Percentiles rank a stretch among this genome's conserved stretches.
phyloP scores from a whole-genome alignment of 129 eudicot genomes.

The Smallanthus sonchifolius region DNA sequence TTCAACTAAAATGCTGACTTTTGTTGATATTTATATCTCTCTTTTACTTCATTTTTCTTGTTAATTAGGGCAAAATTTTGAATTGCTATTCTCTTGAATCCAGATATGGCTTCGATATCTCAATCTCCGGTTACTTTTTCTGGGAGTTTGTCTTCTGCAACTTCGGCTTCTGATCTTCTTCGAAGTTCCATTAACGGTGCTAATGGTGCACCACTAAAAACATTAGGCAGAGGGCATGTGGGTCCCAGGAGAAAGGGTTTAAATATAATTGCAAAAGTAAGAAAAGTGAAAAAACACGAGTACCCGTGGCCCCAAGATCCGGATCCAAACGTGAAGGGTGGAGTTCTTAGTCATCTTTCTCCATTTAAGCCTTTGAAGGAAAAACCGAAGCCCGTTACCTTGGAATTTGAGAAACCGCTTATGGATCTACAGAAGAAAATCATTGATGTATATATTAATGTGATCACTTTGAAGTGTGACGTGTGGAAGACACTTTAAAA shows the following conservation, averaged over 20 bases:
- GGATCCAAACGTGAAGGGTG: slow-evolving; percentile 85
- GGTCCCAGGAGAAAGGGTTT: slow-evolving; percentile 42
- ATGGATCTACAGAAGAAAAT: slow-evolving; percentile 74
- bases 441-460: slow-evolving; percentile 43
- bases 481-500: not conserved
- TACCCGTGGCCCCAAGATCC: slow-evolving; percentile 85
- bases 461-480: not conserved
- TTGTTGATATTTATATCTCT: slow-evolving; percentile 9
- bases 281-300: slow-evolving; percentile 64
- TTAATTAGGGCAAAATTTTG: slow-evolving; percentile 23
- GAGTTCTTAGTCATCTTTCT: slow-evolving; percentile 78
- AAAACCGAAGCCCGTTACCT: slow-evolving; percentile 72
- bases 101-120: slow-evolving; percentile 58
- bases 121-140: slow-evolving; percentile 49
- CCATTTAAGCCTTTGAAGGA: slow-evolving; percentile 79
- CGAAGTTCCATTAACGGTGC: slow-evolving; percentile 58
- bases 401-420: slow-evolving; percentile 93
- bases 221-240: slow-evolving; percentile 51
- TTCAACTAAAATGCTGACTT: slow-evolving; percentile 25
- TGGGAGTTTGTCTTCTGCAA: slow-evolving; percentile 45
- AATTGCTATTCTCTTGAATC: slow-evolving; percentile 19
- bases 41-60: not conserved
- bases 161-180: slow-evolving; percentile 70
- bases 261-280: slow-evolving; percentile 44
- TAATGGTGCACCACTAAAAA: slow-evolving; percentile 57